These are phyloP conservation scores for Gossypium turneri DNA, from an alignment of 345 rosid genomes.

Conservation along the genomic window DNA sequence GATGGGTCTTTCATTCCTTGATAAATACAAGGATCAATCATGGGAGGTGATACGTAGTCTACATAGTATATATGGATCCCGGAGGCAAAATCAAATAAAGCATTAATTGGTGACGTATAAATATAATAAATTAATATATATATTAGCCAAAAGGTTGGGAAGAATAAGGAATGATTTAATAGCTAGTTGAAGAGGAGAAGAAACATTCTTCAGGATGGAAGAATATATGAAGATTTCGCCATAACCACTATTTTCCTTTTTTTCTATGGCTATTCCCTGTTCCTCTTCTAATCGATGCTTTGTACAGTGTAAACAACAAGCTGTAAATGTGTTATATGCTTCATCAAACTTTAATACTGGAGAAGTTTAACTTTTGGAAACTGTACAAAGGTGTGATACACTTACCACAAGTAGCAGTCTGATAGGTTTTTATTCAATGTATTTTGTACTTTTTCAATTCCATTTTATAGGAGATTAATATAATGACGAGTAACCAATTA, in stretches of 20 bases:
- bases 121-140: not conserved
- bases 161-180: not conserved
- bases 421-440: not conserved
- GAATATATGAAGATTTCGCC: not conserved
- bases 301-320: conserved; percentile 10
- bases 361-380: not conserved
- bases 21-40: not conserved
- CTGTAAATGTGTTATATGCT: not conserved
- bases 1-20: conserved; percentile 60
- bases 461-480: not conserved
- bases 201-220: conserved; percentile 4
- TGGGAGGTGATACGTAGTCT: not conserved
- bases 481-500: too few relatives aligned
- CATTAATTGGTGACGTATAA: not conserved
- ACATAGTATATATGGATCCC: not conserved
- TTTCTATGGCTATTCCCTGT: not conserved
- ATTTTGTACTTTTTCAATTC: not conserved
- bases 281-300: conserved; percentile 5
- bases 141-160: not conserved
- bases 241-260: not conserved
- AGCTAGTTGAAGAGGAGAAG: not conserved
- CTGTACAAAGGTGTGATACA: not conserved
- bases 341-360: conserved; percentile 6
- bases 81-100: conserved; percentile 1
- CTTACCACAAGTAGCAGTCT: not conserved